phyloP scores from a whole-genome alignment of 371 early-diverging fungal species.

The Mycotypha africana region DNA sequence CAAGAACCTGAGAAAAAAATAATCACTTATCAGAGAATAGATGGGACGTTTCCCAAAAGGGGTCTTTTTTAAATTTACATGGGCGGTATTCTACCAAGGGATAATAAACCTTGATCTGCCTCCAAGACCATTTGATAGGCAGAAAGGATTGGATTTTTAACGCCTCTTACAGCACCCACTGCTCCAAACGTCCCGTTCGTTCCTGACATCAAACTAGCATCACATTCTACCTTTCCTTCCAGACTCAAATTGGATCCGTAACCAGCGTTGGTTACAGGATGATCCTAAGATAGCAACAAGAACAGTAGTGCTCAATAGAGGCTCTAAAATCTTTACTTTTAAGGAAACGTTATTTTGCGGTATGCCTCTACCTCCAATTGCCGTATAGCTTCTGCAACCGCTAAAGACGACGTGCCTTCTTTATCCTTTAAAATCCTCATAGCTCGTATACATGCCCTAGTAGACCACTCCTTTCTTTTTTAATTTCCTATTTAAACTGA shows the following conservation, averaged over 20 bases:
- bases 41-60: background rate
- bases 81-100: conserved; percentile 70
- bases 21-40: too few species aligned
- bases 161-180: conserved; percentile 68
- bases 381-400: conserved; percentile 27
- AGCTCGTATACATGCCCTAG: conserved; percentile 29
- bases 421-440: conserved; percentile 20
- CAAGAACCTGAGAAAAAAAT: conserved; percentile 35
- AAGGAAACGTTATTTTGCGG: background rate
- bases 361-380: conserved; percentile 31
- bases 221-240: conserved; percentile 76
- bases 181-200: conserved; percentile 65
- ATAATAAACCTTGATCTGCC: conserved; percentile 36
- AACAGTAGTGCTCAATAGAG: too few species aligned
- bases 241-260: conserved; percentile 80
- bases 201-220: conserved; percentile 81
- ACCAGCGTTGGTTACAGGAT: conserved; percentile 50
- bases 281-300: conserved; percentile 23
- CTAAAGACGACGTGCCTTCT: conserved; percentile 17
- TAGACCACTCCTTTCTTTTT: background rate
- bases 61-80: conserved; percentile 40
- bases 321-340: background rate
- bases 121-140: conserved; percentile 47
- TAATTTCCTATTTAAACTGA: background rate
- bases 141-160: conserved; percentile 64